Evolutionary conservation across 768 basidiomycete species (phyloP).

Genomic region (Cystofilobasidium bisporidii): DNA sequence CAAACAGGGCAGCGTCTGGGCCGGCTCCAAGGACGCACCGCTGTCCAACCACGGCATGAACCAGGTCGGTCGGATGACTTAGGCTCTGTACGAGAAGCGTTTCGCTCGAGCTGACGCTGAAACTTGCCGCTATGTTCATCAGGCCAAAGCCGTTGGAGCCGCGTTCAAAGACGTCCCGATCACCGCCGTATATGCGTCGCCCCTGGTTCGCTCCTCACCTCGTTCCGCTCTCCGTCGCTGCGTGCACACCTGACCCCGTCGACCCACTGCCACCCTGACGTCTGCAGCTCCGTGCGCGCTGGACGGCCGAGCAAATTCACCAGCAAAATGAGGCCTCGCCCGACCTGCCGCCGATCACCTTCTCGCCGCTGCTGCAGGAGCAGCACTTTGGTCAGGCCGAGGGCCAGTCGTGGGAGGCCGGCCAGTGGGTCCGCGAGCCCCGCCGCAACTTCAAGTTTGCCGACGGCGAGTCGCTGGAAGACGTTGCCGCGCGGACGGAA

Average conservation of each 20-base stretch:
- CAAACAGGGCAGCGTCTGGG: conserved; percentile 44
- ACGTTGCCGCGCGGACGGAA: conserved; percentile 52
- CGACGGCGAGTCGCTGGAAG: conserved; percentile 60
- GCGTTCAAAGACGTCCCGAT: conserved; percentile 48
- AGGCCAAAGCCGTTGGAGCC: conserved; percentile 56
- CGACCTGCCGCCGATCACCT: conserved; percentile 44
- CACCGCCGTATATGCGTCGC: conserved; percentile 55
- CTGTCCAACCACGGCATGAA: conserved; percentile 66
- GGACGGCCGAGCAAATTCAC: conserved; percentile 29
- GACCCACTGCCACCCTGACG: background rate
- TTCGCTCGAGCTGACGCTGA: conserved; percentile 33
- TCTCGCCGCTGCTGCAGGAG: conserved; percentile 53
- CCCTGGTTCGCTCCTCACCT: conserved; percentile 51
- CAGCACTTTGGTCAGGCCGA: conserved; percentile 62
- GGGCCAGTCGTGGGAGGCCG: conserved; percentile 48
- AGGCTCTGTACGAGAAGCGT: too few relatives aligned
- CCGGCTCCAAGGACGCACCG: conserved; percentile 64
- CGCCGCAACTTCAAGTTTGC: conserved; percentile 45
- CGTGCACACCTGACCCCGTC: background rate
- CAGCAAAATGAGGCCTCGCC: conserved; percentile 46
- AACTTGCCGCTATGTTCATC: conserved; percentile 43
- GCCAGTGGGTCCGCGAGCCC: conserved; percentile 1
- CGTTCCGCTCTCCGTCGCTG: conserved; percentile 29
- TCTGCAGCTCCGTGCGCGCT: conserved; percentile 26
- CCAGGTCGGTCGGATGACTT: too few relatives aligned